Conservation (phyloP, 192 early-diverging fungal genomes). For the Thamnidium elegans region DNA sequence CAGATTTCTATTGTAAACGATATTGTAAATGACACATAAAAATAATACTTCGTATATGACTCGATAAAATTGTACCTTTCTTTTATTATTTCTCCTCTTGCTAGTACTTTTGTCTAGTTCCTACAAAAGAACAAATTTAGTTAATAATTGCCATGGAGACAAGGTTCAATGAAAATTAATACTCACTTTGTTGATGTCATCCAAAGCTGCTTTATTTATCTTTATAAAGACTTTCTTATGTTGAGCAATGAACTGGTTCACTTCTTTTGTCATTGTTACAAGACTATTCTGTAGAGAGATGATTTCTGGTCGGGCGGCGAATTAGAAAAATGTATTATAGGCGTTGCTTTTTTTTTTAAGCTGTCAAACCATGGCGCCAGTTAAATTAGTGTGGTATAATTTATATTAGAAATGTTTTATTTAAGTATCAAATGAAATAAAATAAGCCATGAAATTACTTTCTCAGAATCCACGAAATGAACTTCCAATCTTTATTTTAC, state of each 20-base stretch:
- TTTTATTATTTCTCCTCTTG: neutral
- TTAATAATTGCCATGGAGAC: constrained; percentile 1
- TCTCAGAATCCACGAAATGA: too few relatives aligned
- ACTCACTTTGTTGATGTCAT: constrained; percentile 9
- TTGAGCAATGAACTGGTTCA: constrained; percentile 4
- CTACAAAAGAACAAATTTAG: constrained; percentile 19
- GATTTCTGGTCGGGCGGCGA: too few relatives aligned
- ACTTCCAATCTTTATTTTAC: too few relatives aligned
- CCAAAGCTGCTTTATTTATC: neutral
- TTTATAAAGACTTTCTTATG: constrained; percentile 14
- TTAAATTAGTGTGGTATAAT: too few relatives aligned
- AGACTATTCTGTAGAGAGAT: too few relatives aligned
- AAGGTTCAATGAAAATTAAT: constrained; percentile 14
- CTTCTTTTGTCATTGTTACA: constrained; percentile 14
- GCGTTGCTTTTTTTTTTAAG: too few relatives aligned
- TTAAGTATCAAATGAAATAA: too few relatives aligned
- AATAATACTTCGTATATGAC: neutral
- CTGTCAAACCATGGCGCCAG: too few relatives aligned
- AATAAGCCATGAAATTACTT: too few relatives aligned
- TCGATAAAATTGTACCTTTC: neutral
- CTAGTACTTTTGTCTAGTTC: neutral
- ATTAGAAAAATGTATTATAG: too few relatives aligned
- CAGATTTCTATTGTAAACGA: neutral
- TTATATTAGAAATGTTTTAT: too few relatives aligned
- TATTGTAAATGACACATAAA: neutral